Percentiles rank a stretch among this genome's conserved stretches.
These are phyloP conservation scores for Trichoderma sp. DNA, from an alignment of 2,329 filamentous ascomycete genomes.

Conservation along the genomic window DNA sequence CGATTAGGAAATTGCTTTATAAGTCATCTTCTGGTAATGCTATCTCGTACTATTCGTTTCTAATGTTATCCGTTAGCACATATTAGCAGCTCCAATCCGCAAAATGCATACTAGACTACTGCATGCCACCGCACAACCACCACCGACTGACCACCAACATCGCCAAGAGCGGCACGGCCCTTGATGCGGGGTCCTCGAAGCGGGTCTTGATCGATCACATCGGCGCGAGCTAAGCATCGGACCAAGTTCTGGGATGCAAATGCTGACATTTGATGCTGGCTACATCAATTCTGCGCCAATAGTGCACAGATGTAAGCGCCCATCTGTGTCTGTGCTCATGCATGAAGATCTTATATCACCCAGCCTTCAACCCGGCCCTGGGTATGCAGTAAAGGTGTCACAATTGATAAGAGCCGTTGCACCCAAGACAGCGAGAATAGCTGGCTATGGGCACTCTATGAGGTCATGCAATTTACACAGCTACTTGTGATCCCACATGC, in stretches of 20 bases:
- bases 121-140: background rate
- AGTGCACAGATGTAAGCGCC: background rate
- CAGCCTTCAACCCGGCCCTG: background rate
- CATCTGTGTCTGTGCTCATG: background rate
- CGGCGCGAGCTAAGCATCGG: background rate
- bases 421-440: background rate
- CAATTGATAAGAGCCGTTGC: background rate
- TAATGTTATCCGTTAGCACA: background rate
- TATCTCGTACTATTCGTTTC: background rate
- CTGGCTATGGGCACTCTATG: background rate
- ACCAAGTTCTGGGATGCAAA: background rate
- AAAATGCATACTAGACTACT: background rate
- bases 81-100: background rate
- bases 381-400: no score
- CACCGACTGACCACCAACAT: background rate
- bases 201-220: background rate
- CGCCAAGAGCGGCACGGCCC: background rate
- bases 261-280: background rate
- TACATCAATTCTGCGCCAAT: background rate
- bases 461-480: background rate
- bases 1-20: background rate
- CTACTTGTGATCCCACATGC: background rate
- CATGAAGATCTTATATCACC: background rate
- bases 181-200: background rate
- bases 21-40: background rate